A percentile compares a stretch with the other conserved stretches of the same genome.
Conservation (phyloP, 345 rosid genomes). For the Linum trigynum region DNA sequence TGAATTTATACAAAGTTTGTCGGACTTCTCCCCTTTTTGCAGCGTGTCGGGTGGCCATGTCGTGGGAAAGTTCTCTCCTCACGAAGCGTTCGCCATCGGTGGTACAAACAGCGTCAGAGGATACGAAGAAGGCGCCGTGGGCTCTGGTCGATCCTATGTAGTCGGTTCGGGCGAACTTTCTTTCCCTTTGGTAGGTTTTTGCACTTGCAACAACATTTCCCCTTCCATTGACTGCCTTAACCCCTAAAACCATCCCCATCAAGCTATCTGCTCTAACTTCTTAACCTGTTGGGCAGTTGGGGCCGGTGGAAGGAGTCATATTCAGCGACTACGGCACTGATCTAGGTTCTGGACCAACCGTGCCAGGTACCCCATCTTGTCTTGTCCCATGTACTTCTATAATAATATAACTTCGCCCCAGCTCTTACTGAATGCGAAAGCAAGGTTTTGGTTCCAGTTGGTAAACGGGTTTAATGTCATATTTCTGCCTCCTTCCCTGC, state of each 20-base stretch:
- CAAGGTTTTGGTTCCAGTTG: too few relatives aligned
- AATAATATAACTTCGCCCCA: too few relatives aligned
- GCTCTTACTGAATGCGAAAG: too few relatives aligned
- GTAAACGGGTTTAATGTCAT: too few relatives aligned
- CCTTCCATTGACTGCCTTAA: background rate
- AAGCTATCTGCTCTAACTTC: background rate
- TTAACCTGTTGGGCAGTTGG: constrained; percentile 41
- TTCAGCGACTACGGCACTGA: constrained; percentile 89
- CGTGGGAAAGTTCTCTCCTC: constrained; percentile 82
- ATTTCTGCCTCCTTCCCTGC: too few relatives aligned
- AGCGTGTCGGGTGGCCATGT: constrained; percentile 87
- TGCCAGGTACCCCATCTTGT: constrained; percentile 46
- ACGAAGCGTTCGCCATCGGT: constrained; percentile 88
- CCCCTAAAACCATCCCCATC: background rate
- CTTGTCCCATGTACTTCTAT: background rate
- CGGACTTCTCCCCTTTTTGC: constrained; percentile 14
- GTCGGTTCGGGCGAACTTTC: constrained; percentile 85
- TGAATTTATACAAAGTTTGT: too few relatives aligned
- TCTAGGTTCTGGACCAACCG: constrained; percentile 70
- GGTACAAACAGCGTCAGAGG: constrained; percentile 97
- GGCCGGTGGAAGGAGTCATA: constrained; percentile 76
- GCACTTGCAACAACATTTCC: background rate
- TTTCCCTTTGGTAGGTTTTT: constrained; percentile 62
- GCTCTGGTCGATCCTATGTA: constrained; percentile 82
- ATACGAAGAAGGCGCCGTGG: constrained; percentile 95